A percentile compares a stretch with the other conserved stretches of the same genome.
phyloP scores from a whole-genome alignment of 1,284 basidiomycete genomes.

The Cerioporus squamosus region DNA sequence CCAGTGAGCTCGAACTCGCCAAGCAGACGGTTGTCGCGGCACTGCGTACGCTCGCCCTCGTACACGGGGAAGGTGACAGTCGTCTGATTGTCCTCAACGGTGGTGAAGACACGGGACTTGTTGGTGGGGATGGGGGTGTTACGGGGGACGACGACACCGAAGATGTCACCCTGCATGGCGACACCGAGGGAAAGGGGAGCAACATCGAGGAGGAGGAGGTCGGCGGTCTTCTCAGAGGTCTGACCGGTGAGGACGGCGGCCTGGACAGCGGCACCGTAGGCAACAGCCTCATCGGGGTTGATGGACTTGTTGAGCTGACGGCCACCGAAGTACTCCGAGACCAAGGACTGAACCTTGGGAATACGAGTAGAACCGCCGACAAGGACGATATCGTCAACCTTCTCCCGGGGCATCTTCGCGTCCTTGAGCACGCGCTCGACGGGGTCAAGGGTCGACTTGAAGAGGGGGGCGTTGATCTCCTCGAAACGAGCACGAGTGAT shows the following conservation, averaged over 20 bases:
- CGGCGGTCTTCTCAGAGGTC: constrained; percentile 95
- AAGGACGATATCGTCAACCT: constrained; percentile 99
- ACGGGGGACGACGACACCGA: constrained; percentile 94
- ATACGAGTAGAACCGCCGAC: constrained; percentile 99
- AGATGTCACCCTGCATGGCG: constrained; percentile 98
- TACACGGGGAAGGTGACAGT: constrained; percentile 97
- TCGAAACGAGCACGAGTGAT: constrained; percentile 99
- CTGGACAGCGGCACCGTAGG: constrained; percentile 96
- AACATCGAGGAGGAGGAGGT: constrained; percentile 94
- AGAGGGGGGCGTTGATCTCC: constrained; percentile 94
- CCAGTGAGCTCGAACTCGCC: constrained; percentile 98
- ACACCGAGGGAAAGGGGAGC: constrained; percentile 97
- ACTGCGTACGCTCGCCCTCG: constrained; percentile 97
- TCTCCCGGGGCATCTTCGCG: constrained; percentile 95
- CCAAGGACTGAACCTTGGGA: constrained; percentile 97
- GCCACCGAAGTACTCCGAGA: constrained; percentile 97
- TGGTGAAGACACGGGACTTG: constrained; percentile 96
- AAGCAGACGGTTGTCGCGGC: constrained; percentile 95
- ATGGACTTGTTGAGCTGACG: constrained; percentile 99
- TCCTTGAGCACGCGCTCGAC: constrained; percentile 99
- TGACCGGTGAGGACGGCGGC: constrained; percentile 96
- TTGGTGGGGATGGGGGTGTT: constrained; percentile 98
- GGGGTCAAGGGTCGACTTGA: constrained; percentile 98
- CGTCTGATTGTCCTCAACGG: constrained; percentile 98
- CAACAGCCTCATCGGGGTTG: constrained; percentile 95